Evolutionary conservation across 2,329 filamentous ascomycete species (phyloP), one percentile per base, ranked within the genome.

Genomic region (Chaetomium sp.): DNA sequence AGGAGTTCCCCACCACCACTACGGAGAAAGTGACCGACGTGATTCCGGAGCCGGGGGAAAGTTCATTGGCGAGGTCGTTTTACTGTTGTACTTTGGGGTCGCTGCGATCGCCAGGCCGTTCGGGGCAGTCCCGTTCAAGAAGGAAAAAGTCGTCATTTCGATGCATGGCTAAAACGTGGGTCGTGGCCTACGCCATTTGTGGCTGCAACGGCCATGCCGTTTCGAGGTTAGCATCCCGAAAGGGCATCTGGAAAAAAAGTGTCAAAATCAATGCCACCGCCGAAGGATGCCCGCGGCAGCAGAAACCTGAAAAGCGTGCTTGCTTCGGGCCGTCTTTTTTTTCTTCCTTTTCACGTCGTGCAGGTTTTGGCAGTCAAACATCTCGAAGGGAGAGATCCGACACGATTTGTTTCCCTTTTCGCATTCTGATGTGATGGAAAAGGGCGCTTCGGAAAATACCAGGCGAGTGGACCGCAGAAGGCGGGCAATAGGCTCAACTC

Each of bases 291-390:
- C 52, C 1, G 8, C 10, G 45, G 38, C 40, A n/a, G 11, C 14
- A 32, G 34, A 38, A 40, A 37, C 40, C 14, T 42, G 40, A 14
- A 47, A 6, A 36, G 54, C 49, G 40, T 56, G 50, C 49, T 49
- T 56, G 38, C 50, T 46, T 56, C 54, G 54, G 54, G 38, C 54
- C 54, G 54, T 49, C 9, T 9, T 9, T 9, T 9, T 40, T 40
- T 40, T 12, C 37, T 40, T n/a, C n/a, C 37, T 49, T 52, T n/a
- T 40, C 38, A 44, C 6, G 37, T 33, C 27, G 37, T 49, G 49
- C 49, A 27, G 48, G 38, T n/a, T 35, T 32, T 33, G 19, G 5
- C 37, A 54, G 38, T 8, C 46, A 46, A 34, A 48, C n/a, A 27
- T 36, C 9, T 34, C 4, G 11, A 35, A 27, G 19, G 6, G 2